A percentile compares a stretch with the other conserved stretches of the same genome.
These are phyloP conservation scores for Starmerella apis DNA, from an alignment of 805 yeast genomes.

Conservation along the genomic window DNA sequence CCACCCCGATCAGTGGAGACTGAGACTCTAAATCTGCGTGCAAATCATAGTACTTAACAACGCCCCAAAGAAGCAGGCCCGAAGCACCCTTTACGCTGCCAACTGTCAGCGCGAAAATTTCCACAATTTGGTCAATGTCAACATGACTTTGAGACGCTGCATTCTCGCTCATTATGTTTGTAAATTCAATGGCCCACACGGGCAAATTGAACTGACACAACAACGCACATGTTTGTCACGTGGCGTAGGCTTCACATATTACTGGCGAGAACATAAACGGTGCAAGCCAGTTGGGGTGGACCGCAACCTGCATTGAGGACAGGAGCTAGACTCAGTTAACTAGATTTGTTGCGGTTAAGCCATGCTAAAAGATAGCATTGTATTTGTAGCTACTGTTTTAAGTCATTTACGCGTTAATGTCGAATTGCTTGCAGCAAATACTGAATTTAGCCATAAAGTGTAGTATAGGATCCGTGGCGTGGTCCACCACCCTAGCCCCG, in stretches of 20 bases:
- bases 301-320: no score
- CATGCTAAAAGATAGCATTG: no score
- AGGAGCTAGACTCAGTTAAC: no score
- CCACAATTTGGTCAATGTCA: conserved; percentile 13
- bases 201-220: neutral
- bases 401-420: no score
- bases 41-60: conserved; percentile 9
- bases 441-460: neutral
- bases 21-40: neutral
- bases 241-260: neutral
- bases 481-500: conserved; percentile 4
- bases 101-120: conserved; percentile 14
- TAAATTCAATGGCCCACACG: neutral
- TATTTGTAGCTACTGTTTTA: no score
- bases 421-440: neutral
- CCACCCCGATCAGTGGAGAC: neutral
- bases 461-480: neutral
- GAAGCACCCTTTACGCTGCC: conserved; percentile 18
- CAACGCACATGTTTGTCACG: neutral
- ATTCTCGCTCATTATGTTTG: neutral
- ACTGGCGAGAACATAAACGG: no score
- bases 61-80: conserved; percentile 18
- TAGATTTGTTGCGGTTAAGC: no score
- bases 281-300: no score
- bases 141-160: neutral